A percentile compares a stretch with the other conserved stretches of the same genome.
phyloP scores from a whole-genome alignment of 2,329 filamentous ascomycete species.

The Monilinia fructigena region DNA sequence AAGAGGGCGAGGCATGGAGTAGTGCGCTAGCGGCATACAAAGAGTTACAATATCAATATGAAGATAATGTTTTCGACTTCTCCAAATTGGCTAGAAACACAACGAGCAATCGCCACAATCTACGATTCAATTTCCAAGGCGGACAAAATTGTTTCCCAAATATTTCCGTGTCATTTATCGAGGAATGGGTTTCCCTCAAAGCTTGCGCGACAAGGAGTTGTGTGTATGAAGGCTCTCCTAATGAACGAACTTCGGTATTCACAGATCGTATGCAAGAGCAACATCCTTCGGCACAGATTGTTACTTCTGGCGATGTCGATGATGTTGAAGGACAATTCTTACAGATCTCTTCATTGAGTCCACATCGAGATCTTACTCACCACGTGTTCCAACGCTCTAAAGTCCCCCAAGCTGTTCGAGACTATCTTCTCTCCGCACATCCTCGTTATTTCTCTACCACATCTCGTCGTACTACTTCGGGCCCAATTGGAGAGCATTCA shows the following conservation, averaged over 20 bases:
- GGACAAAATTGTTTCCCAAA: constrained; percentile 72
- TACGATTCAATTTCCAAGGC: constrained; percentile 86
- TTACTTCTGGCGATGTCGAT: constrained; percentile 67
- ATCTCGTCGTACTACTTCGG: constrained; percentile 65
- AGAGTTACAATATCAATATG: constrained; percentile 89
- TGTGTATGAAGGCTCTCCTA: constrained; percentile 79
- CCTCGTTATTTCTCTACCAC: constrained; percentile 79
- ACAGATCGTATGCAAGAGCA: constrained; percentile 90
- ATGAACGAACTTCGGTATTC: constrained; percentile 76
- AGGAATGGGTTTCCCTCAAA: constrained; percentile 81
- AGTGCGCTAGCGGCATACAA: constrained; percentile 84
- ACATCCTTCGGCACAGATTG: constrained; percentile 80
- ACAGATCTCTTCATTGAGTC: constrained; percentile 75
- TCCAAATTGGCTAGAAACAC: constrained; percentile 81
- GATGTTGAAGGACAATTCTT: constrained; percentile 90
- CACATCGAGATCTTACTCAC: constrained; percentile 78
- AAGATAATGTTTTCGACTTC: constrained; percentile 86
- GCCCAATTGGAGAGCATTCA: constrained; percentile 69
- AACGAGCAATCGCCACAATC: constrained; percentile 87
- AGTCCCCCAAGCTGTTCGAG: constrained; percentile 77
- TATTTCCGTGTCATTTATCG: constrained; percentile 92
- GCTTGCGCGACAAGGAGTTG: constrained; percentile 85
- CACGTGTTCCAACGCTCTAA: constrained; percentile 86
- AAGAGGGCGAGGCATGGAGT: constrained; percentile 92
- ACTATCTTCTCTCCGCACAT: constrained; percentile 77